A percentile compares a stretch with the other conserved stretches of the same genome.
Conservation (phyloP, 2,329 filamentous ascomycete genomes). For the Exophiala alcalophila region DNA sequence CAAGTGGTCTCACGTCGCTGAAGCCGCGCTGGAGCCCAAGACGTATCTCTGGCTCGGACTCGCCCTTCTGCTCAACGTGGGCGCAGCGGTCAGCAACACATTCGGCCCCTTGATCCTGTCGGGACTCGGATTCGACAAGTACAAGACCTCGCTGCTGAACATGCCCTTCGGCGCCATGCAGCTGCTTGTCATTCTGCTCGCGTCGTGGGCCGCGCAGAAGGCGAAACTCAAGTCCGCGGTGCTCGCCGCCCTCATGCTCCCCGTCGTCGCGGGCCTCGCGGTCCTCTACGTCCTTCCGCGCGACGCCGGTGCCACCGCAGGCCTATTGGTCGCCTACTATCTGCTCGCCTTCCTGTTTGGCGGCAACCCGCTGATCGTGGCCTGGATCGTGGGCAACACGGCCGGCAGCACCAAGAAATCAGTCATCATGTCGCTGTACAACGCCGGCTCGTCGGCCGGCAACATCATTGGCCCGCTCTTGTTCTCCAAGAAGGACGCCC, state of each 20-base stretch:
- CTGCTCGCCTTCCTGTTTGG: slow-evolving; percentile 65
- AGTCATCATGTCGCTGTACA: slow-evolving; percentile 62
- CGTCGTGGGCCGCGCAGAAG: slow-evolving; percentile 58
- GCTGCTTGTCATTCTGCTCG: slow-evolving; percentile 56
- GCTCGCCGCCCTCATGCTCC: slow-evolving; percentile 54
- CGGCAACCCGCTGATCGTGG: slow-evolving; percentile 63
- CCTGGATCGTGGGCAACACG: slow-evolving; percentile 68
- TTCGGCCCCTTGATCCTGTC: slow-evolving; percentile 64
- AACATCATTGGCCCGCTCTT: slow-evolving; percentile 67
- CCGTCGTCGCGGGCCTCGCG: slow-evolving; percentile 57
- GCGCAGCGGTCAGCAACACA: slow-evolving; percentile 60
- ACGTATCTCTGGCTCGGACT: slow-evolving; percentile 60
- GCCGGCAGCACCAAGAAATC: slow-evolving; percentile 67
- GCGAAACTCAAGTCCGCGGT: slow-evolving; percentile 57
- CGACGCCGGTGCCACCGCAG: slow-evolving; percentile 41
- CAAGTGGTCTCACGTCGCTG: slow-evolving; percentile 45
- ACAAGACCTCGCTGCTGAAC: slow-evolving; percentile 59
- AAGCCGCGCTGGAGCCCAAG: slow-evolving; percentile 46
- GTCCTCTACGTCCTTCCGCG: slow-evolving; percentile 54
- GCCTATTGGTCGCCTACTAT: slow-evolving; percentile 61
- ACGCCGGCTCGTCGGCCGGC: slow-evolving; percentile 59
- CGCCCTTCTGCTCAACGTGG: slow-evolving; percentile 62
- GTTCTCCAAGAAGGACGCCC: slow-evolving; percentile 58
- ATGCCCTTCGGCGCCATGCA: slow-evolving; percentile 66
- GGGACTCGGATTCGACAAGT: slow-evolving; percentile 60